phyloP scores from a whole-genome alignment of 768 basidiomycete genomes.

The Hortiboletus flavorubellus region DNA sequence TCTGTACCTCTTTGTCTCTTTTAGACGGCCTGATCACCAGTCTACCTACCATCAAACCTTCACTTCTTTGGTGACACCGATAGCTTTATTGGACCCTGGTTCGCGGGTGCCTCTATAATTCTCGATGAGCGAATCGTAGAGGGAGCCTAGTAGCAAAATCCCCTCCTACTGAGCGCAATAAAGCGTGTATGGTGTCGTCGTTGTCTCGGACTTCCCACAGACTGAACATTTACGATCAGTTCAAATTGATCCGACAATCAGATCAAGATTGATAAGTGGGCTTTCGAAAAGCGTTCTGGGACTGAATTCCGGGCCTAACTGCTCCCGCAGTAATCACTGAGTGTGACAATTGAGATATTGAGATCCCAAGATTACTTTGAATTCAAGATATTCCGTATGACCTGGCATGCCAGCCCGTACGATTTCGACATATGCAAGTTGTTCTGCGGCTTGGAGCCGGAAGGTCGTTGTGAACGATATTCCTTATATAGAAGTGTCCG shows the following conservation, averaged over 20 bases:
- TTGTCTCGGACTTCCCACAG: background rate
- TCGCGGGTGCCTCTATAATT: background rate
- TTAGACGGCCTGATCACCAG: no score
- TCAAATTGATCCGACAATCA: no score
- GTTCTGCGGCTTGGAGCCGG: background rate
- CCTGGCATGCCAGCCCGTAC: no score
- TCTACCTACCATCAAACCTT: background rate
- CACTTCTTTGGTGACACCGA: background rate
- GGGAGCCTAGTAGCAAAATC: background rate
- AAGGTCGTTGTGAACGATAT: conserved; percentile 6
- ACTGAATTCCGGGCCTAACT: no score
- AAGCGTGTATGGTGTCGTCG: background rate
- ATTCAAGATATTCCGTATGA: no score
- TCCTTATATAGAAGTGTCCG: background rate
- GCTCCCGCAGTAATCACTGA: no score
- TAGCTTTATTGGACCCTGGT: background rate
- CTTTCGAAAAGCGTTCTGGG: no score
- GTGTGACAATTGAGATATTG: no score
- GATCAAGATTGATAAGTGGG: no score
- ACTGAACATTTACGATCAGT: no score
- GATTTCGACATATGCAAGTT: background rate
- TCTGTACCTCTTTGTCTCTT: no score
- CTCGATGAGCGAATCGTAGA: background rate
- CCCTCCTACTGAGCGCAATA: background rate
- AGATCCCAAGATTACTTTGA: no score